Conservation (phyloP, 192 early-diverging fungal genomes). For the Diversispora eburnea region DNA sequence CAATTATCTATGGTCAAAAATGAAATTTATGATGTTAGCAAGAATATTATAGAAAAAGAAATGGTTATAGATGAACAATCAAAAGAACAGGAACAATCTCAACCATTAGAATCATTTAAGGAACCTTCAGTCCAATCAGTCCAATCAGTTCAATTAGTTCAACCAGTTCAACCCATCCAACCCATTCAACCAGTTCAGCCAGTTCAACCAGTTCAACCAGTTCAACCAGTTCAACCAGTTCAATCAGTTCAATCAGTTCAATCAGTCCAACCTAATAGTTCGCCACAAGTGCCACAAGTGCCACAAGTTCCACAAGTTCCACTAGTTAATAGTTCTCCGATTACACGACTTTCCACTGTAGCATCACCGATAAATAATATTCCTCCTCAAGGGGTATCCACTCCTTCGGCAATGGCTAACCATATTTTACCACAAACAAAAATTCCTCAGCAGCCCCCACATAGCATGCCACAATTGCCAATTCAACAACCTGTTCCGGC, state of each 20-base stretch:
- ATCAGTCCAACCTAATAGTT: too few species aligned
- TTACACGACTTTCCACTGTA: neutral
- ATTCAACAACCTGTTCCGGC: neutral
- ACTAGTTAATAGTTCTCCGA: neutral
- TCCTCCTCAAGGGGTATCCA: neutral
- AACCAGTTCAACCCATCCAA: too few species aligned
- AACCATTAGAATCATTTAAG: too few species aligned
- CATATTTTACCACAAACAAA: neutral
- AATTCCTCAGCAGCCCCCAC: neutral
- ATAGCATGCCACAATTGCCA: neutral
- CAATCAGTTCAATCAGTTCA: too few species aligned
- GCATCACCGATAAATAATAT: neutral
- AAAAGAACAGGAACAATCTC: neutral
- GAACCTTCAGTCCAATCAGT: too few species aligned
- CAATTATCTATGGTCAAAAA: too few species aligned
- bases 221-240: too few species aligned
- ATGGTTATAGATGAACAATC: too few species aligned
- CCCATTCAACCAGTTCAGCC: neutral
- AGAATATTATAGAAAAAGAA: too few species aligned
- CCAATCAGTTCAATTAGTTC: too few species aligned
- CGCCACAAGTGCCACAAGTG: too few species aligned
- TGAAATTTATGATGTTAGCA: too few species aligned
- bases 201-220: neutral
- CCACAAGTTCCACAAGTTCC: neutral
- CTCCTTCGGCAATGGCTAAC: neutral